Percentiles rank a stretch among this genome's conserved stretches.
Conservation (phyloP, 768 basidiomycete genomes). For the Auricularia auricula-judae region DNA sequence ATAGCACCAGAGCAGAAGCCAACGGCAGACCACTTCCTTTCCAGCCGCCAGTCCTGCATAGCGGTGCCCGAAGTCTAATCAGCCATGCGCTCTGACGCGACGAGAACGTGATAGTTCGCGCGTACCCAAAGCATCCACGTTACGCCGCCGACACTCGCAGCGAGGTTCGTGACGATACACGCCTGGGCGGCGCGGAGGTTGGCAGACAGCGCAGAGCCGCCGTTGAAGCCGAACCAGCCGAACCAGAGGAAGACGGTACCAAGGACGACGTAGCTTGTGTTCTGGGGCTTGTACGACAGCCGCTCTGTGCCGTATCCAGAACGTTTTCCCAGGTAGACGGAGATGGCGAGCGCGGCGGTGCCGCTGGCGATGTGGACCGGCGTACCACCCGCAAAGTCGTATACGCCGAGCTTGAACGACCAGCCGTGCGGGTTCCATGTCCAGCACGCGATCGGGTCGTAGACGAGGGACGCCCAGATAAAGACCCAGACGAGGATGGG, state of each 20-base stretch:
- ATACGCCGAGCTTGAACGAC: slow-evolving; percentile 73
- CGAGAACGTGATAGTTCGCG: slow-evolving; percentile 5
- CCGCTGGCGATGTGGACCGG: slow-evolving; percentile 86
- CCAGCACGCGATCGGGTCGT: slow-evolving; percentile 83
- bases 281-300: slow-evolving; percentile 77
- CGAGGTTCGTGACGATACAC: slow-evolving; percentile 83
- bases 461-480: slow-evolving; percentile 78
- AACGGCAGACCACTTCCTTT: slow-evolving; percentile 80
- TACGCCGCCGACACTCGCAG: slow-evolving; percentile 64
- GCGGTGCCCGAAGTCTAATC: not conserved
- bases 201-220: slow-evolving; percentile 78
- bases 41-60: slow-evolving; percentile 59
- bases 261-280: slow-evolving; percentile 71
- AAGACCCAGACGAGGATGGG: slow-evolving; percentile 77
- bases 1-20: slow-evolving; percentile 89
- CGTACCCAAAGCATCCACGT: slow-evolving; percentile 44
- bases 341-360: slow-evolving; percentile 72
- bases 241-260: slow-evolving; percentile 85
- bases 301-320: slow-evolving; percentile 46
- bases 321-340: slow-evolving; percentile 78
- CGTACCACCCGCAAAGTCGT: slow-evolving; percentile 83
- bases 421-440: slow-evolving; percentile 74
- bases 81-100: not conserved
- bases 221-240: slow-evolving; percentile 73
- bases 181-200: slow-evolving; percentile 80